Conservation (phyloP, 2,329 filamentous ascomycete genomes). For the Waltergamsia citrina region DNA sequence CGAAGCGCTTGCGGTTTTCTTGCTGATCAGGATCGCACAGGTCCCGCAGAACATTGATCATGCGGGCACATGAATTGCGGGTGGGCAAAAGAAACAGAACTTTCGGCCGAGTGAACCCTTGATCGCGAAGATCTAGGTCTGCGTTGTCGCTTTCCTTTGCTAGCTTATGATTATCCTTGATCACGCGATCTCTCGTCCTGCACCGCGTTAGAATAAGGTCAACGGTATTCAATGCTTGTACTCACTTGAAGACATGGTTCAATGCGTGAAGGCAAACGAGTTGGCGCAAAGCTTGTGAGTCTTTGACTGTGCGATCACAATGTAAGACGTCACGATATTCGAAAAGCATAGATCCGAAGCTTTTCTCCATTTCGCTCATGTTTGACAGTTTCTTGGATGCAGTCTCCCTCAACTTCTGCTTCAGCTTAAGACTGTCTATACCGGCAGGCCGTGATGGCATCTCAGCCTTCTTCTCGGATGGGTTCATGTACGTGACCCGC, state of each 20-base stretch:
- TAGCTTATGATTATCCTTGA: constrained; percentile 84
- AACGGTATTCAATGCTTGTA: background rate
- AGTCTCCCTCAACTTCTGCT: constrained; percentile 54
- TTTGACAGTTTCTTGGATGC: constrained; percentile 41
- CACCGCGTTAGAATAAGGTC: constrained; percentile 7
- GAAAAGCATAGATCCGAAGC: constrained; percentile 64
- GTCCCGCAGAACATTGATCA: constrained; percentile 66
- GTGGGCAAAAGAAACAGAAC: constrained; percentile 86
- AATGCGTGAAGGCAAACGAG: constrained; percentile 74
- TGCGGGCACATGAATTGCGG: constrained; percentile 71
- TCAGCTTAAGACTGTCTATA: constrained; percentile 49
- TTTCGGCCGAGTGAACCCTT: constrained; percentile 92
- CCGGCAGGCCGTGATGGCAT: constrained; percentile 24
- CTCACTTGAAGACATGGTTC: constrained; percentile 83
- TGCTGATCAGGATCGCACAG: constrained; percentile 80
- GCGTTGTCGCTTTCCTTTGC: constrained; percentile 53
- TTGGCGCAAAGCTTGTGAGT: constrained; percentile 59
- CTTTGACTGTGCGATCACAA: constrained; percentile 59
- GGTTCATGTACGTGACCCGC: constrained; percentile 36
- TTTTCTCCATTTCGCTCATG: constrained; percentile 54
- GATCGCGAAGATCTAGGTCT: constrained; percentile 73
- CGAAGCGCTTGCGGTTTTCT: constrained; percentile 88
- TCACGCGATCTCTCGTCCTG: constrained; percentile 75
- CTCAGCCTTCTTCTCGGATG: constrained; percentile 25
- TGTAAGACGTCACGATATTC: constrained; percentile 75